These are phyloP conservation scores for Boletus subparvulus DNA, from an alignment of 768 basidiomycete species.

Conservation along the genomic window DNA sequence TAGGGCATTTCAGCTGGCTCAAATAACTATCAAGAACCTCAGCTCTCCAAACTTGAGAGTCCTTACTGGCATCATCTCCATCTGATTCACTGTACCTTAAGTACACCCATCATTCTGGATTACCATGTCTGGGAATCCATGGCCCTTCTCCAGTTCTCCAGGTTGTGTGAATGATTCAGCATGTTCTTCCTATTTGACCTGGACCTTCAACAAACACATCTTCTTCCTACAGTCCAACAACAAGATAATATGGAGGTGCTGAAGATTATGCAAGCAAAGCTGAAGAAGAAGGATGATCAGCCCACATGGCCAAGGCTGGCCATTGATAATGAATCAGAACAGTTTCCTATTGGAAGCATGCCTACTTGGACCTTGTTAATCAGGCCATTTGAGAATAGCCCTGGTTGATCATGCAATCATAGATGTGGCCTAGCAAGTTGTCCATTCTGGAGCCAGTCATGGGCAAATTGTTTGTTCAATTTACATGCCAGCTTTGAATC, in stretches of 20 bases:
- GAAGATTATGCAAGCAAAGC: background rate
- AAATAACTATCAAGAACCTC: background rate
- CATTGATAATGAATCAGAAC: too few relatives aligned
- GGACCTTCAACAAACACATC: background rate
- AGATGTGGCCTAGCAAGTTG: too few relatives aligned
- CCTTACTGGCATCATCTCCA: conserved; percentile 5
- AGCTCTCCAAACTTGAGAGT: conserved; percentile 8
- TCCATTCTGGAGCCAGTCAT: too few relatives aligned
- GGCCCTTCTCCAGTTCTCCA: conserved; percentile 5
- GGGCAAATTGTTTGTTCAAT: too few relatives aligned
- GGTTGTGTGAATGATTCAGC: background rate
- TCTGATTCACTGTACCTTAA: background rate
- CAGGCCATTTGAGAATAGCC: too few relatives aligned
- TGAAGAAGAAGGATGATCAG: background rate
- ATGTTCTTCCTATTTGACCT: conserved; percentile 11
- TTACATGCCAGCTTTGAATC: too few relatives aligned
- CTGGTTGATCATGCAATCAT: too few relatives aligned
- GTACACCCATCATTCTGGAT: conserved; percentile 7
- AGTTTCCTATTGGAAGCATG: too few relatives aligned
- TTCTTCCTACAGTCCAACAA: background rate
- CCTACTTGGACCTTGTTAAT: too few relatives aligned
- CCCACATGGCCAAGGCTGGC: too few relatives aligned
- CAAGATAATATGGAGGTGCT: background rate
- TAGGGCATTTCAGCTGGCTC: conserved; percentile 1
- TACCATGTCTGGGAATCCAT: conserved; percentile 11